A percentile compares a stretch with the other conserved stretches of the same genome.
phyloP scores from a whole-genome alignment of 192 early-diverging fungal genomes.

The Backusella luteola region DNA sequence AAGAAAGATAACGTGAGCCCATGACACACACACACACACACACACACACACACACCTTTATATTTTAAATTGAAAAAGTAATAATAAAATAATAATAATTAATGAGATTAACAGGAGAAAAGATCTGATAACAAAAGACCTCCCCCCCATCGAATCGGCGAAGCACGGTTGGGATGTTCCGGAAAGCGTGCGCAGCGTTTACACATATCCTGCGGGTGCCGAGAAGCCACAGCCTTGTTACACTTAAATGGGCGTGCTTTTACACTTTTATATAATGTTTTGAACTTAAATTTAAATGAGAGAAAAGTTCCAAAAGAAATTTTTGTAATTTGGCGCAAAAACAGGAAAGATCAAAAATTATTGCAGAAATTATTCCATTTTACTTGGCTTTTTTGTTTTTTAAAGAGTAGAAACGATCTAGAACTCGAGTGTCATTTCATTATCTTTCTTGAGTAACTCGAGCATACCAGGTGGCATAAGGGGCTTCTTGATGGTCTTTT shows the following conservation, averaged over 20 bases:
- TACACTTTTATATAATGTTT: not conserved
- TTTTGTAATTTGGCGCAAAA: not conserved
- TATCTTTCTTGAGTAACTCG: conserved; percentile 70
- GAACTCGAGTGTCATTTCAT: conserved; percentile 55
- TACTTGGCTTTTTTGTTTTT: not conserved
- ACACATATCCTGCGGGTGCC: not conserved
- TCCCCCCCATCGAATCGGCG: not conserved
- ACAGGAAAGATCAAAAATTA: not conserved
- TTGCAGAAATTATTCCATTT: not conserved
- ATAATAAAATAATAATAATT: not conserved
- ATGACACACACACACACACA: not conserved
- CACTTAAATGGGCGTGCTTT: not conserved
- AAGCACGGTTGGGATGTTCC: not conserved
- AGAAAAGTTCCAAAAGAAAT: not conserved
- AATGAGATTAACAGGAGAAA: not conserved
- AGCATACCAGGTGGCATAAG: conserved; percentile 73
- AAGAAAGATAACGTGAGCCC: not conserved
- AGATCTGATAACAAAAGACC: not conserved
- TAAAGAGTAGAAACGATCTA: not conserved
- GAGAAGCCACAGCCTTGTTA: not conserved
- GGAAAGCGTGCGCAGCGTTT: not conserved
- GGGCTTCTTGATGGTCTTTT: conserved; percentile 46
- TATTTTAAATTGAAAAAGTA: not conserved
- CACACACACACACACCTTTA: not conserved
- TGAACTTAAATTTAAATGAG: not conserved